These are phyloP conservation scores for Thymus mandschuricus DNA, from an alignment of 257 asterid genomes.

Conservation along the genomic window DNA sequence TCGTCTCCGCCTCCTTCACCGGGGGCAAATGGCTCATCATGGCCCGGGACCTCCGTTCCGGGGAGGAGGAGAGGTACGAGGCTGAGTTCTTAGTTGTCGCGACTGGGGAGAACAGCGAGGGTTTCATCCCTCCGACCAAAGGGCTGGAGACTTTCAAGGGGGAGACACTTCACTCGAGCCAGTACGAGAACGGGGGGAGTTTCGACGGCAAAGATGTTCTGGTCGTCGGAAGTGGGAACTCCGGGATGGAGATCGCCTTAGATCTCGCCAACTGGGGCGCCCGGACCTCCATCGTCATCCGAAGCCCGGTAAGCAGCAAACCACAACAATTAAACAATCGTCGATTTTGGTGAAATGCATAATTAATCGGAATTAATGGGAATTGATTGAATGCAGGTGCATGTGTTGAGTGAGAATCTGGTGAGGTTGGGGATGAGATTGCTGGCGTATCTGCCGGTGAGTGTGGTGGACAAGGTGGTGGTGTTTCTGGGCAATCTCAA, in stretches of 20 bases:
- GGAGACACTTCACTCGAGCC: constrained; percentile 44
- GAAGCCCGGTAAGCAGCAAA: constrained; percentile 44
- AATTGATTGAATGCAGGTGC: constrained; percentile 41
- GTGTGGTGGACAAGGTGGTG: constrained; percentile 38
- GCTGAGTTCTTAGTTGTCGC: constrained; percentile 54
- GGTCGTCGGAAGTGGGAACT: constrained; percentile 72
- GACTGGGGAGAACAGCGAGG: constrained; percentile 54
- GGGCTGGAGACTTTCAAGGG: constrained; percentile 49
- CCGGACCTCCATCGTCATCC: constrained; percentile 46
- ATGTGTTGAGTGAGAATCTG: constrained; percentile 43
- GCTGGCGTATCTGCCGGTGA: constrained; percentile 27
- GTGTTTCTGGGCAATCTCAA: constrained; percentile 11
- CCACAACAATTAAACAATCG: too few relatives aligned
- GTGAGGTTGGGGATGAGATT: constrained; percentile 49
- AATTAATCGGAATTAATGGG: too few relatives aligned
- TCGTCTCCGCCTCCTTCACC: constrained; percentile 32
- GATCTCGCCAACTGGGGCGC: constrained; percentile 58
- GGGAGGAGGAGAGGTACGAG: constrained; percentile 27
- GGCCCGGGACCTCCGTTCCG: constrained; percentile 15
- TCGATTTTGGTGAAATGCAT: too few relatives aligned
- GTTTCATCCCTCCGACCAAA: constrained; percentile 34
- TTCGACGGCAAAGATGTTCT: constrained; percentile 37
- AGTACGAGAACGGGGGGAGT: constrained; percentile 37
- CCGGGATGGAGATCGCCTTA: constrained; percentile 74
- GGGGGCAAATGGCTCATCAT: constrained; percentile 38